A percentile compares a stretch with the other conserved stretches of the same genome.
These are phyloP conservation scores for Ambrosiella cleistominuta DNA, from an alignment of 2,329 filamentous ascomycete genomes.

Conservation along the genomic window DNA sequence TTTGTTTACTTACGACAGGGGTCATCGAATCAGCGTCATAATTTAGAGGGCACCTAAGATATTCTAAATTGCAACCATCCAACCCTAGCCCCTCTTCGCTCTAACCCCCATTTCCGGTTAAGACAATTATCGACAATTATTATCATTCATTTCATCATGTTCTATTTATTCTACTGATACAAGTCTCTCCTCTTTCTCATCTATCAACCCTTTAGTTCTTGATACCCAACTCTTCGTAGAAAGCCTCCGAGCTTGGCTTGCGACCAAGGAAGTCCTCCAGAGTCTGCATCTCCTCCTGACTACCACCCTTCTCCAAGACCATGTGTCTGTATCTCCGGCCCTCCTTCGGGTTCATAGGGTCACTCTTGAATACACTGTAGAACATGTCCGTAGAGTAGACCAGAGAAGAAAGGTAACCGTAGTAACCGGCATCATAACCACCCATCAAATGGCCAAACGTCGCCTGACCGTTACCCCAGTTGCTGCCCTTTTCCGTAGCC, in stretches of 20 bases:
- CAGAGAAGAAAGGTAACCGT: slow-evolving; percentile 55
- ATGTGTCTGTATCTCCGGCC: slow-evolving; percentile 62
- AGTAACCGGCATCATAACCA: slow-evolving; percentile 74
- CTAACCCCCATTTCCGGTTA: neutral
- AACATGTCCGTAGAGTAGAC: slow-evolving; percentile 83
- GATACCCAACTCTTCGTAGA: slow-evolving; percentile 58
- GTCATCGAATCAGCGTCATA: neutral
- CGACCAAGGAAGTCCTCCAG: slow-evolving; percentile 63
- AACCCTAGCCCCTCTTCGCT: neutral
- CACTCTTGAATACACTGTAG: slow-evolving; percentile 56
- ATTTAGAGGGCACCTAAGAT: neutral
- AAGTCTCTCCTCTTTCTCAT: neutral
- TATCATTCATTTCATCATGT: neutral
- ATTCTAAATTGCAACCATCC: neutral
- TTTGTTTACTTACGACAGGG: slow-evolving; percentile 2
- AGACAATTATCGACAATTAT: neutral
- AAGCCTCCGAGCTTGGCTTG: slow-evolving; percentile 59
- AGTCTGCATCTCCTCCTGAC: slow-evolving; percentile 64
- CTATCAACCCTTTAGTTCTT: neutral
- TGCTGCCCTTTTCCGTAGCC: slow-evolving; percentile 23
- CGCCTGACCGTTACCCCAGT: slow-evolving; percentile 62
- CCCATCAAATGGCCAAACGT: slow-evolving; percentile 71
- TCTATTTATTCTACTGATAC: neutral
- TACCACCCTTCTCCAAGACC: slow-evolving; percentile 61
- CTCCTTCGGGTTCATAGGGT: slow-evolving; percentile 61